Evolutionary conservation across 768 basidiomycete species (phyloP).

Genomic region (Leccinum arenicola): DNA sequence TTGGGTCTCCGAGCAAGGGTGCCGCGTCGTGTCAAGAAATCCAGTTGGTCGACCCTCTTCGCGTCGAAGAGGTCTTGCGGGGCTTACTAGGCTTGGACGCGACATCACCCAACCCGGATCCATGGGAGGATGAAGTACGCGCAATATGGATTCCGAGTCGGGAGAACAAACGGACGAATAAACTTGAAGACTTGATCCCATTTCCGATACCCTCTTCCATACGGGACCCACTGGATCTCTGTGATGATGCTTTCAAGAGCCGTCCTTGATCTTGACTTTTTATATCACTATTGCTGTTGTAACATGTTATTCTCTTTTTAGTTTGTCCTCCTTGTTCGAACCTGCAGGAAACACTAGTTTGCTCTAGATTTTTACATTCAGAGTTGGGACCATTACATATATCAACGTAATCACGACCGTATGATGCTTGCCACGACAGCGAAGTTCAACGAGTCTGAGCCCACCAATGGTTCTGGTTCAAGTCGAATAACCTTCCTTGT

Average conservation of each 20-base stretch:
- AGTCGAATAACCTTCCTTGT: too few relatives aligned
- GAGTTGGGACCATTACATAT: conserved; percentile 5
- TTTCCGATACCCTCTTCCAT: conserved; percentile 3
- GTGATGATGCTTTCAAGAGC: conserved; percentile 34
- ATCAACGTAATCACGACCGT: conserved; percentile 8
- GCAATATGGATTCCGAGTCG: conserved; percentile 37
- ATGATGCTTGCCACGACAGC: conserved; percentile 5
- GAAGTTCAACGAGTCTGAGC: conserved; percentile 3
- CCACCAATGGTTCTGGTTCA: conserved; percentile 65
- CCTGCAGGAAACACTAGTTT: conserved; percentile 9
- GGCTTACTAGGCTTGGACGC: conserved; percentile 48
- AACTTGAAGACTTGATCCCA: conserved; percentile 30
- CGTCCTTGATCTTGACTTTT: conserved; percentile 19
- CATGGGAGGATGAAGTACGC: conserved; percentile 42
- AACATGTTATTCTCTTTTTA: conserved; percentile 3
- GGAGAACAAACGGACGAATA: conserved; percentile 37
- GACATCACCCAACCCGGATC: conserved; percentile 27
- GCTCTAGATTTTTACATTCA: conserved; percentile 25
- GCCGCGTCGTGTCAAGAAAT: conserved; percentile 40
- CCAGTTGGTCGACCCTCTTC: conserved; percentile 57
- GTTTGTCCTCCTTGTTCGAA: conserved; percentile 9
- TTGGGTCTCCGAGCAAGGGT: conserved; percentile 36
- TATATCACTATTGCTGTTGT: conserved; percentile 8
- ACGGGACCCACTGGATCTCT: conserved; percentile 9
- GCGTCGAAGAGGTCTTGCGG: conserved; percentile 66